These are phyloP conservation scores for Huntiella bhutanensis DNA, from an alignment of 2,329 filamentous ascomycete genomes.

Conservation along the genomic window DNA sequence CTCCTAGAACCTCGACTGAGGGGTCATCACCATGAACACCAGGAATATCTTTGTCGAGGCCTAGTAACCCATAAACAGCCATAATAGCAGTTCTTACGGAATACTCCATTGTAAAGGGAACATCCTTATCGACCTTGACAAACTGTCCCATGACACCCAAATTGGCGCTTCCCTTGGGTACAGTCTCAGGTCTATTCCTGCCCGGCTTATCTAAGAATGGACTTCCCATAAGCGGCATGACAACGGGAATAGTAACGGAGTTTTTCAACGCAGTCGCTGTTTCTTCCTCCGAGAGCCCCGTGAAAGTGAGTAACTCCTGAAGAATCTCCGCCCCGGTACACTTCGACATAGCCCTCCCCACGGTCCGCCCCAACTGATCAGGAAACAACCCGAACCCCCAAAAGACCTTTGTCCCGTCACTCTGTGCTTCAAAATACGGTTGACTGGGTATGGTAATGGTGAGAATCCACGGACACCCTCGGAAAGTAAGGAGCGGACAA, in stretches of 20 bases:
- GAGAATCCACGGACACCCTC: conserved; percentile 23
- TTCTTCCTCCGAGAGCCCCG: conserved; percentile 18
- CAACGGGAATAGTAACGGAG: conserved; percentile 16
- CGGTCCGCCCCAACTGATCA: conserved; percentile 18
- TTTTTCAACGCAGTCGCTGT: conserved; percentile 13
- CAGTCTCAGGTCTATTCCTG: conserved; percentile 21
- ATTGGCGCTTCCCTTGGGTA: conserved; percentile 20
- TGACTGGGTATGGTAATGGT: conserved; percentile 23
- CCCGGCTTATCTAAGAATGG: conserved; percentile 19
- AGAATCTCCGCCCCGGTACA: conserved; percentile 24
- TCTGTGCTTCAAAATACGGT: conserved; percentile 23
- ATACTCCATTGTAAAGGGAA: conserved; percentile 19
- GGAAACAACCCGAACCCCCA: conserved; percentile 25
- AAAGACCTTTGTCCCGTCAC: conserved; percentile 18
- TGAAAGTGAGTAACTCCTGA: conserved; percentile 20
- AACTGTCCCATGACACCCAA: conserved; percentile 24
- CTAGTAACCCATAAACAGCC: conserved; percentile 16
- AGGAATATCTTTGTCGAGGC: conserved; percentile 16
- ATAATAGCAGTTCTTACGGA: conserved; percentile 19
- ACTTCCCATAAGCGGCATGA: conserved; percentile 23
- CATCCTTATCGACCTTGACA: conserved; percentile 22
- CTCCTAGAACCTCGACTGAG: conserved; percentile 11
- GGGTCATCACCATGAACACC: conserved; percentile 16
- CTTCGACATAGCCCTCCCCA: conserved; percentile 22
- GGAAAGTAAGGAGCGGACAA: conserved; percentile 15